A percentile compares a stretch with the other conserved stretches of the same genome.
These are phyloP conservation scores for Ceratobasidium papillatum DNA, from an alignment of 1,284 basidiomycete species.

Conservation along the genomic window DNA sequence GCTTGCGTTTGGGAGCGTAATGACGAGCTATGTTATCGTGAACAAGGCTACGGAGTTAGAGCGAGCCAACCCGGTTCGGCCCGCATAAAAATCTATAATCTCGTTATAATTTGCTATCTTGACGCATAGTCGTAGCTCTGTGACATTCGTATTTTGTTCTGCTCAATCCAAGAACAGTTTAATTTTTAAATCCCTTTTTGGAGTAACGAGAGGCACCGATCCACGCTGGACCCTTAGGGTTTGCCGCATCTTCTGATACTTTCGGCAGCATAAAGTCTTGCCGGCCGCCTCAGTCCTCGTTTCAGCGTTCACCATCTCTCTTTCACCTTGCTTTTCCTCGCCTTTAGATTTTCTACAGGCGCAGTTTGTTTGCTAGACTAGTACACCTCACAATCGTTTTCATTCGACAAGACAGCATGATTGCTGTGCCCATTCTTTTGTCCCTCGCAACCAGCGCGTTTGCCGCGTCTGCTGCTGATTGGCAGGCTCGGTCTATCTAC, in stretches of 20 bases:
- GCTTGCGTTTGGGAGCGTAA: constrained; percentile 67
- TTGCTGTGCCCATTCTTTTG: constrained; percentile 35
- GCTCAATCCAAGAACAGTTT: neutral
- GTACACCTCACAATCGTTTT: constrained; percentile 25
- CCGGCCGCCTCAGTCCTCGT: neutral
- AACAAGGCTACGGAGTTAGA: constrained; percentile 22
- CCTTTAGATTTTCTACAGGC: neutral
- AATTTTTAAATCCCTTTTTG: neutral
- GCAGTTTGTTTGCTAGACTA: neutral
- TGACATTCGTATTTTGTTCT: neutral
- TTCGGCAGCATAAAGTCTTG: neutral
- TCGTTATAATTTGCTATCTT: neutral
- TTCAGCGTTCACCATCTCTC: neutral
- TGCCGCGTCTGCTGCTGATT: constrained; percentile 49
- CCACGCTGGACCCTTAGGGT: neutral
- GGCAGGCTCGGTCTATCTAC: constrained; percentile 52
- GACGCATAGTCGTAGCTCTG: neutral
- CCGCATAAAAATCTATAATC: neutral
- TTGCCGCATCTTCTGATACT: neutral
- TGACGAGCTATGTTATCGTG: constrained; percentile 62
- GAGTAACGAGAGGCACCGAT: neutral
- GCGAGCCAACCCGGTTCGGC: neutral
- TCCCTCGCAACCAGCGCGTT: constrained; percentile 37
- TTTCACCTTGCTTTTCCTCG: neutral
- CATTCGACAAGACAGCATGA: constrained; percentile 11